Evolutionary conservation across 495 filamentous ascomycete genomes (phyloP), one percentile per base, ranked within the genome.

Genomic region (Venustampulla echinocandica): DNA sequence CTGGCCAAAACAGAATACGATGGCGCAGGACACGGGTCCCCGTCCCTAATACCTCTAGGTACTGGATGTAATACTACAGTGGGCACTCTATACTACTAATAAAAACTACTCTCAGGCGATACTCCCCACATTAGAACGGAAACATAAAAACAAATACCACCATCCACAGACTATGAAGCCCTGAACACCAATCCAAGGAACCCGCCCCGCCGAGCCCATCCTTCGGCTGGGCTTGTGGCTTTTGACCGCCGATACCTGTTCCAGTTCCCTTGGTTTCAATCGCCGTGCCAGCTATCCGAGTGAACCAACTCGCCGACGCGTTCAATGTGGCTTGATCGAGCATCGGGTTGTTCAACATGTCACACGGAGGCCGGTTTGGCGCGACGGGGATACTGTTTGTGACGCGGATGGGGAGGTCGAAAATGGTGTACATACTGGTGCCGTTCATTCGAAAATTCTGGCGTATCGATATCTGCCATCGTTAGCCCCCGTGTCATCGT

Each of bases 81-180:
- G 50, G 1, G 73, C 75, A 19, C 63, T 63, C 34, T 87, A 56
- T 59, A 87, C 84, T 1, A 77, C 71, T 0, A 71, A 63, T 1
- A 87, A 60, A 0, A 83, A 83, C 61, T 87, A 80, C 58, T 87
- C 83, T 61, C 87, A 84, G 3, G 73, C 58, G 30, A 79, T 59
- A 1, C 79, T 73, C 0, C 81, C 84, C 0, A 84, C 77, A 66
- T 88, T 88, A 42, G 70, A 71, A 5, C n/a, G n/a, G 77, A 73
- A 1, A 67, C 70, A 64, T 88, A 88, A 58, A 82, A 80, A 17
- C 80, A 73, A 53, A 36, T 10, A 32, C 38, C 10, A 14, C 32
- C 36, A 57, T 50, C 50, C 54, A 57, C 13, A 57, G 15, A 14
- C n/a, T 28, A 45, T 50, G 46, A 22, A 41, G 37, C 24, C 20